phyloP scores from a whole-genome alignment of 2,329 filamentous ascomycete genomes.

The Xenoacremonium recifei region DNA sequence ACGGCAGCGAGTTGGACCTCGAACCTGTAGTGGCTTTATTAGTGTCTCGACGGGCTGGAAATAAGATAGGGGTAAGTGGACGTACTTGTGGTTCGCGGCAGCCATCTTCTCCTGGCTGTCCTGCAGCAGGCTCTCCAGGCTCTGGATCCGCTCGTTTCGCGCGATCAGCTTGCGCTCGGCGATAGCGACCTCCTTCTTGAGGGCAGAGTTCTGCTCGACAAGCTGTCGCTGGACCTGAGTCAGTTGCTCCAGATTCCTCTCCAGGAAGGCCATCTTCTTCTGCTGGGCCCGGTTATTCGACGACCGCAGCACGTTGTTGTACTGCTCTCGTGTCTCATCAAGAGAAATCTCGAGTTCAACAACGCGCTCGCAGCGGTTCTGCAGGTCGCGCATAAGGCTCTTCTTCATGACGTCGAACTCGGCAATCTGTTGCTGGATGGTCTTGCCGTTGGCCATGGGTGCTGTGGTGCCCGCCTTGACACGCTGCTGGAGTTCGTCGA shows the following conservation, averaged over 20 bases:
- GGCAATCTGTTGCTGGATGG: slow-evolving; percentile 93
- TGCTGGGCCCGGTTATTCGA: slow-evolving; percentile 98
- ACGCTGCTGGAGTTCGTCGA: slow-evolving; percentile 76
- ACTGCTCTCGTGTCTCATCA: slow-evolving; percentile 96
- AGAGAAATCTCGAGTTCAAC: slow-evolving; percentile 97
- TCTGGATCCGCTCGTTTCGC: slow-evolving; percentile 94
- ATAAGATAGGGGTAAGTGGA: slow-evolving; percentile 17
- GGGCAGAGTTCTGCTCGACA: slow-evolving; percentile 92
- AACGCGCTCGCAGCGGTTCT: slow-evolving; percentile 96
- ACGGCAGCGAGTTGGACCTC: slow-evolving; percentile 95
- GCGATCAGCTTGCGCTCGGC: slow-evolving; percentile 96
- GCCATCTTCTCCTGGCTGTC: slow-evolving; percentile 99
- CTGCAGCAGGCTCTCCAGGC: slow-evolving; percentile 85
- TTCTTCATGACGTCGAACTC: slow-evolving; percentile 99
- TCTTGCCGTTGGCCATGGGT: slow-evolving; percentile 79
- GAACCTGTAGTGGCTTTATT: slow-evolving; percentile 63
- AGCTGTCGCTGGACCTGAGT: slow-evolving; percentile 97
- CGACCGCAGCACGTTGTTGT: slow-evolving; percentile 95
- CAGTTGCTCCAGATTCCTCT: slow-evolving; percentile 95
- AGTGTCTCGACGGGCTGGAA: slow-evolving; percentile 18
- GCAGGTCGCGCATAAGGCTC: slow-evolving; percentile 95
- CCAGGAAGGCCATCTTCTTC: slow-evolving; percentile 99
- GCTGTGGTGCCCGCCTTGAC: slow-evolving; percentile 60
- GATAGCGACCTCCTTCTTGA: slow-evolving; percentile 99
- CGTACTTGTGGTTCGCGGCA: slow-evolving; percentile 93